Percentiles rank a stretch among this genome's conserved stretches.
Evolutionary conservation across 1,284 basidiomycete species (phyloP).

Genomic region (Tilletiopsis washingtonensis): DNA sequence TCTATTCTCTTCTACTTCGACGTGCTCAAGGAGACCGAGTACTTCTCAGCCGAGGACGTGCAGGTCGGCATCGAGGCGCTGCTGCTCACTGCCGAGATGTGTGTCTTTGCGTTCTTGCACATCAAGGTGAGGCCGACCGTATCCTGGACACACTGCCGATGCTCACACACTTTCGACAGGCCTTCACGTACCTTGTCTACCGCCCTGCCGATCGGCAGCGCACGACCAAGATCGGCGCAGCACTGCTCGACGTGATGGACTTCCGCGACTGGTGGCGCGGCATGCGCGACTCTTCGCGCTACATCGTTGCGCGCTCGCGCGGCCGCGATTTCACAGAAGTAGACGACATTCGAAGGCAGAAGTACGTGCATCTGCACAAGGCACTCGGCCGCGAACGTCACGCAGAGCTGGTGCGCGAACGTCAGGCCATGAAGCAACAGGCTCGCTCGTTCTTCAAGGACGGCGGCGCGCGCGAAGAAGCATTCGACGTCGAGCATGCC

Average conservation of each 20-base stretch:
- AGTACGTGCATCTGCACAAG: constrained; percentile 23
- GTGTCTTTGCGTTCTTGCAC: constrained; percentile 59
- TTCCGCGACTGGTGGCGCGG: constrained; percentile 36
- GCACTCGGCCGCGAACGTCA: constrained; percentile 23
- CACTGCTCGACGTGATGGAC: constrained; percentile 27
- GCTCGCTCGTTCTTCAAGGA: constrained; percentile 1
- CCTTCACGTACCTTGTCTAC: constrained; percentile 64
- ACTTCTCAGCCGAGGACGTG: constrained; percentile 62
- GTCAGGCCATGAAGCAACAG: not conserved
- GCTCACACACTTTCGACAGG: no score
- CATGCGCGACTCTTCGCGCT: constrained; percentile 27
- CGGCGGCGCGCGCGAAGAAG: not conserved
- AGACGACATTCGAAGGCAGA: constrained; percentile 27
- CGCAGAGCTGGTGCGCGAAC: constrained; percentile 17
- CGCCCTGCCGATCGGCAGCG: constrained; percentile 30
- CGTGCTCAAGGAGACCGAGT: constrained; percentile 59
- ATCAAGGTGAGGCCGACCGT: no score
- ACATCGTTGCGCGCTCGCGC: constrained; percentile 20
- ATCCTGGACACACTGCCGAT: no score
- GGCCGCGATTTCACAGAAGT: constrained; percentile 22
- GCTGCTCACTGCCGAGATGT: constrained; percentile 65
- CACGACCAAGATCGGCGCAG: constrained; percentile 16
- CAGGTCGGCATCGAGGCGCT: constrained; percentile 65
- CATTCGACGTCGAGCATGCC: not conserved
- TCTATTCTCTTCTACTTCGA: constrained; percentile 58